Base-by-base conservation (phyloP, 2,329 filamentous ascomycete genomes). In the Diatrype stigma region DNA sequence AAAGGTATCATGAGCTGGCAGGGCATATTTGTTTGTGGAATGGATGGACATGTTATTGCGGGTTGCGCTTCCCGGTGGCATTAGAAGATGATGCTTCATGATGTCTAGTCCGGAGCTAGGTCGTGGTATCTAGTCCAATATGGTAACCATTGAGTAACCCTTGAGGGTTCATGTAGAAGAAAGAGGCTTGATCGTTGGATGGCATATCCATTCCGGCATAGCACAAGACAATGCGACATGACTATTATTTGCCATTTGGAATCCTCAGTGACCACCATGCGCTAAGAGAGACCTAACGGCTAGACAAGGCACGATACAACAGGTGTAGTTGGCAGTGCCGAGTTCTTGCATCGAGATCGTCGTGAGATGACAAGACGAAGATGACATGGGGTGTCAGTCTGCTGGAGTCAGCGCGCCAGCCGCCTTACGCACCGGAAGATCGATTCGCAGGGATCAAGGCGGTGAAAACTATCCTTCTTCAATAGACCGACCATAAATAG, bases 1-100 rank as follows among this genome's bases (percentile, higher is more conserved):
- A 60, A 60, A 48, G 51, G 53, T 47, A 19, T 44, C 50, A 56
- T 50, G 57, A 53, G 42, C 54, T 56, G 52, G 30, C 51, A 49
- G 50, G 56, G 60, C 54, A 58, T 55, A 52, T 59, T 50, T 52
- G 53, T 53, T 47, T 53, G 49, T 30, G 57, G 48, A 51, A 46
- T 44, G 50, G 47, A 54, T 58, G 45, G 26, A 35, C 16, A 45
- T 49, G 14, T 26, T 34, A 23, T 8, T 17, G 21, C 14, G 40
- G 21, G 21, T 12, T 17, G 3, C 16, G 22, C 40, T 23, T 44
- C 12, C 14, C 6, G 12, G 12, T 28, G 21, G 40, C 16, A 19
- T 26, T 44, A 17, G 4, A 14, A 21, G 37, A 22, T 17, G 17
- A 5, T 5, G 40, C 16, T n/a, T 26, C 22, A 21, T 44, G 40